Evolutionary conservation across 2,329 filamentous ascomycete species (phyloP), one percentile per base, ranked within the genome.

Genomic region (Pseudopithomyces maydicus): DNA sequence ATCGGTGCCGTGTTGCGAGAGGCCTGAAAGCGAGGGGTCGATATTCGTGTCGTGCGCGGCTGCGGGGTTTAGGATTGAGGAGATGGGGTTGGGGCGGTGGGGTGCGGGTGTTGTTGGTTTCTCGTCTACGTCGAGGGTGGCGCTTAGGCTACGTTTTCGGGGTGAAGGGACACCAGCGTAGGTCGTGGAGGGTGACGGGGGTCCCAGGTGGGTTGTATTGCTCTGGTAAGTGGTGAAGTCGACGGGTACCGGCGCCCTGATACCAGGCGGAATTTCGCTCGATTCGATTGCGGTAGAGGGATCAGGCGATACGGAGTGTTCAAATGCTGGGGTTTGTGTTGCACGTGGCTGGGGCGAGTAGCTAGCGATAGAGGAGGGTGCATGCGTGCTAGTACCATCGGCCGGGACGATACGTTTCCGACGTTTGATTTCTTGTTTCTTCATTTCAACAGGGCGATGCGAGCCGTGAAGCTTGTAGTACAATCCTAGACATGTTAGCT

Each of bases 401-500:
- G 90, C 92, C 17, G 94, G 93, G 42, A 98, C 93, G 6, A 98
- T 92, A 56, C 95, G 88, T 82, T 98, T 98, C 58, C 95, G 85
- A 60, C 95, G 87, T 78, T 99, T 98, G 75, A 99, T 99, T 23
- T 96, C 90, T 2, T 92, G 90, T 76, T 97, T 98, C 78, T 98
- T 99, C 95, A 99, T 98, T n/a, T 92, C 92, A 5, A 95, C 91
- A 0, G 95, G 95, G 41, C 95, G 86, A 76, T 97, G 94, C 29
- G 92, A 88, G 53, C 93, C 93, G 73, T 99, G 95, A 2, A 99
- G 86, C 77, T 98, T 98, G 80, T 96, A 92, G 76, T 99, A 99
- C 2, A 99, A 81, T 4, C 94, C 92, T 97, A 22, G 8, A 11
- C n/a, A 23, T 19, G 36, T 69, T 57, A 70, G 68, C 48, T 39